Base-by-base conservation (phyloP, 345 rosid species). In the Isatis tinctoria region DNA sequence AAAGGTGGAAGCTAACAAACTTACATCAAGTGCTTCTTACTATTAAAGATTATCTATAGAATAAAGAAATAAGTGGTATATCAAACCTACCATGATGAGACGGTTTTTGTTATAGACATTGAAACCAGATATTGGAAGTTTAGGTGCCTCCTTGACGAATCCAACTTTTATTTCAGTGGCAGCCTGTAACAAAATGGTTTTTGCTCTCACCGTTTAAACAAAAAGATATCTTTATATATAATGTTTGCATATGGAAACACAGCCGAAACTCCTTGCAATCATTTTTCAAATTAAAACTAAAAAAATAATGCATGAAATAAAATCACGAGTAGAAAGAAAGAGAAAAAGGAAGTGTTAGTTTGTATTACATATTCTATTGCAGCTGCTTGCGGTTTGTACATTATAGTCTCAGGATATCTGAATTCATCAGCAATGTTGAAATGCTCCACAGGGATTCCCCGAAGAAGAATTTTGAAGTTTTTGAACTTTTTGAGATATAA, bases 21-120 rank as follows among this genome's bases (percentile, higher is more conserved):
- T 28, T 1, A 28, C 5, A 28, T 28, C 30, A 22, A 22, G 1
- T 22, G 24, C 24, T 2, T 22, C 24, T 22, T 1, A 22, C 24
- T 1, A 22, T 22, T 22, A 22, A 22, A 22, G 24, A 22, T 22
- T 2, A 2, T 28, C 3, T 28, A 28, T 28, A 28, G 45, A 40
- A 40, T 16, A 41, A 41, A 14, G 17, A 60, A 27, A 27, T 17
- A 20, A 28, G 35, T 41, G 24, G 8, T 30, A 36, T 2, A 72
- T 26, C 10, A 63, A 69, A 68, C 81, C 45, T 85, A 85, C 97
- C 92, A 83, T 79, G 75, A 92, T 92, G 51, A 92, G 91, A 76
- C 96, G 94, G 85, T 92, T 92, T 69, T 69, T 69, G 53, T 92
- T 96, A 80, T 92, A 92, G 27, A 92, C 90, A 48, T 88, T 92